Base-by-base conservation (phyloP, 1,284 basidiomycete genomes). In the Trichosporon asahii region DNA sequence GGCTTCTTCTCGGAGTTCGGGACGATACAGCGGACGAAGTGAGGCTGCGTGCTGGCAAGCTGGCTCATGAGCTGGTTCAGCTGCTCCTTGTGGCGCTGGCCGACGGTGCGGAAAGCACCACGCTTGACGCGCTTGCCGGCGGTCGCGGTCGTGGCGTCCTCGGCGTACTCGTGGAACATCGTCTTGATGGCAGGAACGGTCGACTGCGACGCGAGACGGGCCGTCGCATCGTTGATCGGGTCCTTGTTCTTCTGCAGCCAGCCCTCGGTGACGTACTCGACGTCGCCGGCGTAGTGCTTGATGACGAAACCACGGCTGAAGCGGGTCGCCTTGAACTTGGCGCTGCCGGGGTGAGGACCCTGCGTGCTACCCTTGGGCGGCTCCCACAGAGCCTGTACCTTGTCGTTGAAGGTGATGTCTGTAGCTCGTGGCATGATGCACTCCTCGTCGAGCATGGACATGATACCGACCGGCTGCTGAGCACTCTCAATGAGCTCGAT, bases 181-280 rank as follows among this genome's bases (percentile, higher is more conserved):
- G 86, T 83, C 0, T 92, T 89, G 46, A 99, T 88, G 77, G 93
- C 94, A 40, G 89, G 88, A 76, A 98, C 91, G 1, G 89, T 87
- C 1, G 96, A 97, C 15, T 88, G 87, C 0, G 94, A 90, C 27
- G 99, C 87, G 49, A 99, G 90, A 18, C 94, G 90, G 0, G 94
- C 94, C 53, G 99, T 87, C 79, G 98, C 96, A 80, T 98, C 95
- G 82, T 99, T 98, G 73, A 99, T 86, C 0, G 97, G 97, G 79
- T 99, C 97, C 85, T 98, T 98, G 87, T 99, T 99, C 89, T 99
- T 99, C 85, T 97, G 95, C 72, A 99, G 86, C 97, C 97, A 99
- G 9, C 94, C 93, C 49, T 95, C 91, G 0, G 96, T 98, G 61
- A 91, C 88, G 78, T 99, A 99, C 79, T 98, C 95, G 78, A 99